Conservation (phyloP, 73 alveolate species). For the Tetrahymena elliotti region DNA sequence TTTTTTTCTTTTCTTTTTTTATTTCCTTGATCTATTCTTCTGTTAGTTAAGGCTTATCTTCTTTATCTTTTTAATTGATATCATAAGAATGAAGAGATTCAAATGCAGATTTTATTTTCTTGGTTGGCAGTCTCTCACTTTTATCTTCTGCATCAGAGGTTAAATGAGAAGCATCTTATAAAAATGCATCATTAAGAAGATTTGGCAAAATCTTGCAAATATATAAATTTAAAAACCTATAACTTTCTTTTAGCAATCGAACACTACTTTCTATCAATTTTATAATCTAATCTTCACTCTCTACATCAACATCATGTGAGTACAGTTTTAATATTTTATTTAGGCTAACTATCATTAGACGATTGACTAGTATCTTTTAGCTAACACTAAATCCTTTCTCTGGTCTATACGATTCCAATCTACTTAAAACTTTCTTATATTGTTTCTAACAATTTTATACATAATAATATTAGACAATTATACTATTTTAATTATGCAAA, state of each 20-base stretch:
- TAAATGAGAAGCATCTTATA: background rate
- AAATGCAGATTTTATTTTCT: background rate
- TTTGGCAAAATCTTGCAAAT: background rate
- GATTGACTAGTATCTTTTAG: background rate
- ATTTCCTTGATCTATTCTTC: background rate
- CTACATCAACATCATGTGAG: background rate
- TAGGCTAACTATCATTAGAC: background rate
- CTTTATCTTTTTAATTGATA: background rate
- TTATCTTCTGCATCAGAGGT: background rate
- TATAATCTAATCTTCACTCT: background rate
- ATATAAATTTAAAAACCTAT: background rate
- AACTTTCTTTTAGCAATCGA: background rate
- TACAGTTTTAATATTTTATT: background rate
- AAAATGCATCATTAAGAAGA: background rate
- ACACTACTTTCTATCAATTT: background rate
- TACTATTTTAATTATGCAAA: no score
- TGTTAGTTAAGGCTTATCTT: background rate
- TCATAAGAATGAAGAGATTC: background rate
- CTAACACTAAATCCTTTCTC: background rate
- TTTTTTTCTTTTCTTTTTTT: background rate
- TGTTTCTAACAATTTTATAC: background rate
- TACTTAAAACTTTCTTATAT: background rate
- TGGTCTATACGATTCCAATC: background rate
- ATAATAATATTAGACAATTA: no score
- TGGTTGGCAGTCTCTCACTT: background rate